Conservation (phyloP, 202 grass and related monocot species). For the Bolboschoenoplectus hybrid region DNA sequence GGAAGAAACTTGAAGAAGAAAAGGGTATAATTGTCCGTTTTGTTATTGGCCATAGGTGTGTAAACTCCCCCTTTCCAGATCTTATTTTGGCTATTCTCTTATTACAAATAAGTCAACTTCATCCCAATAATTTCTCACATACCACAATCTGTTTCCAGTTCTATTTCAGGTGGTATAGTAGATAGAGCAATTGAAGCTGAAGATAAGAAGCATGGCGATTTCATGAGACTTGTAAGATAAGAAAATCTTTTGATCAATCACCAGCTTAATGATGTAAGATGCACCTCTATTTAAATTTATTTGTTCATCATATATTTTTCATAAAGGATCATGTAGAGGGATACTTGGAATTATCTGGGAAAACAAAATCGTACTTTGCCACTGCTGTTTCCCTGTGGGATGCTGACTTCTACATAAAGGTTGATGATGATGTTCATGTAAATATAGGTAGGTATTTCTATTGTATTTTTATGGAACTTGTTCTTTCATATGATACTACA, state of each 20-base stretch:
- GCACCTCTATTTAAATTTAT: not conserved
- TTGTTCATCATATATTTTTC: slow-evolving; percentile 36
- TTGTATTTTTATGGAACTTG: not conserved
- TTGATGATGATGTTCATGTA: slow-evolving; percentile 88
- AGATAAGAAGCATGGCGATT: slow-evolving; percentile 83
- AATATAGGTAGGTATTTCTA: slow-evolving; percentile 73
- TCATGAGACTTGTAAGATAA: slow-evolving; percentile 77
- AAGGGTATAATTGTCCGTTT: slow-evolving; percentile 91
- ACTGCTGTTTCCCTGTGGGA: slow-evolving; percentile 85
- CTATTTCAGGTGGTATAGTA: slow-evolving; percentile 87
- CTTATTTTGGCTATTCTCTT: not conserved
- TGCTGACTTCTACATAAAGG: slow-evolving; percentile 89
- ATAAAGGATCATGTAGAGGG: slow-evolving; percentile 91
- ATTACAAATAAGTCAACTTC: slow-evolving; percentile 19
- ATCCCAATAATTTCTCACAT: slow-evolving; percentile 11
- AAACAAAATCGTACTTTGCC: slow-evolving; percentile 88
- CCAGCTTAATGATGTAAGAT: slow-evolving; percentile 8
- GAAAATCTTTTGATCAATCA: slow-evolving; percentile 14
- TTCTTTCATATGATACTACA: not conserved
- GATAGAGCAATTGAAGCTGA: slow-evolving; percentile 82
- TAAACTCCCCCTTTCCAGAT: not conserved
- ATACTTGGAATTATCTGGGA: slow-evolving; percentile 84
- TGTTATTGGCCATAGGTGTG: slow-evolving; percentile 91
- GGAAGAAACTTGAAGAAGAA: slow-evolving; percentile 88
- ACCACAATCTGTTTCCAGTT: slow-evolving; percentile 48